phyloP scores from a whole-genome alignment of 2,329 filamentous ascomycete genomes.

The Onygenales sp. region DNA sequence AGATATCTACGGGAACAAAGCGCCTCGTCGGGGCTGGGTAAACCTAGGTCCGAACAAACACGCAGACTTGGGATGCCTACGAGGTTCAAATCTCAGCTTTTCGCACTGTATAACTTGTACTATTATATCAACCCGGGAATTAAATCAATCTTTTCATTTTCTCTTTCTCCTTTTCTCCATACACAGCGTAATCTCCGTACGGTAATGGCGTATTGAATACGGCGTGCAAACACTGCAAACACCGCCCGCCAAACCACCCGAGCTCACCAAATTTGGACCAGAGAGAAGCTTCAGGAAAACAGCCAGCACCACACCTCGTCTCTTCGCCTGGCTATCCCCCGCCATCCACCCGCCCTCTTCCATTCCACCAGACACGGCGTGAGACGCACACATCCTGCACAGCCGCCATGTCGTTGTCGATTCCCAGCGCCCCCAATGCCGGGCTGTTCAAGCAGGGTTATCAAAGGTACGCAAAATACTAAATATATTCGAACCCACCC shows the following conservation, averaged over 20 bases:
- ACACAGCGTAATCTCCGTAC: neutral
- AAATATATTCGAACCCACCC: neutral
- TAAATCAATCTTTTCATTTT: too few relatives aligned
- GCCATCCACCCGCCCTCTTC: neutral
- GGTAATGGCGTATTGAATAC: neutral
- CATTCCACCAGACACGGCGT: neutral
- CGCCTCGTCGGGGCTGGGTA: too few relatives aligned
- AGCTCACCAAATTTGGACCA: conserved; percentile 24
- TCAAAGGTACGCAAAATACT: conserved; percentile 60
- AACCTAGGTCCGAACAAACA: too few relatives aligned
- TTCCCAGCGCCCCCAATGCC: conserved; percentile 86
- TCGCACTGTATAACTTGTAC: too few relatives aligned
- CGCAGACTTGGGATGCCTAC: too few relatives aligned
- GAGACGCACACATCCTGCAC: neutral
- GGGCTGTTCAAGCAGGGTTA: conserved; percentile 95
- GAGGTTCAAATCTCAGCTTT: too few relatives aligned
- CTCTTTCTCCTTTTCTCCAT: too few relatives aligned
- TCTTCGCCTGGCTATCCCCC: neutral
- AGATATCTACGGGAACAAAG: neutral
- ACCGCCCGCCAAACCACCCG: conserved; percentile 19
- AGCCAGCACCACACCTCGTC: neutral
- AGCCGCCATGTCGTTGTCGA: conserved; percentile 78
- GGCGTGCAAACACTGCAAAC: conserved; percentile 31
- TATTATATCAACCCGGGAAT: too few relatives aligned
- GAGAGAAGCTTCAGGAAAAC: conserved; percentile 18